A percentile compares a stretch with the other conserved stretches of the same genome.
Evolutionary conservation across 768 basidiomycete species (phyloP).

Genomic region (Asterophora lycoperdoides): DNA sequence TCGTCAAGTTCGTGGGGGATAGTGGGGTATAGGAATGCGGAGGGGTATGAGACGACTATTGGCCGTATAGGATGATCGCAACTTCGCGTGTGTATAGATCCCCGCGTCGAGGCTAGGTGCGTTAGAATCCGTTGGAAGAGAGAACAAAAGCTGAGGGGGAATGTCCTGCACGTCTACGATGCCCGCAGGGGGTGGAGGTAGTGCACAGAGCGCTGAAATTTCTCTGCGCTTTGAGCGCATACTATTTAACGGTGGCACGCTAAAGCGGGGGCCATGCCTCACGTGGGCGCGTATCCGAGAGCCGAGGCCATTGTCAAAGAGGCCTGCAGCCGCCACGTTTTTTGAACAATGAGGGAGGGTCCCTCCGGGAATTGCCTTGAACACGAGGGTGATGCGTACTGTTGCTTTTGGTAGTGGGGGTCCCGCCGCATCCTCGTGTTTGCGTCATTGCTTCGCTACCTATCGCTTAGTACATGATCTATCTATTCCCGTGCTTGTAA

Average conservation of each 20-base stretch:
- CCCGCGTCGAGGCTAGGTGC: neutral
- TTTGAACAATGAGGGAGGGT: conserved; percentile 1
- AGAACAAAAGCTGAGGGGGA: neutral
- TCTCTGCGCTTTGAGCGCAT: neutral
- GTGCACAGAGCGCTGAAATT: neutral
- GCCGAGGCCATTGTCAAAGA: conserved; percentile 8
- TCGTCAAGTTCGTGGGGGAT: neutral
- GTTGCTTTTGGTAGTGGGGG: too few relatives aligned
- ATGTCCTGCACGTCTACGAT: neutral
- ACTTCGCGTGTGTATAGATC: too few relatives aligned
- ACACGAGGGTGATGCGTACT: neutral
- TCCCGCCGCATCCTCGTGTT: too few relatives aligned
- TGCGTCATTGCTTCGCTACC: too few relatives aligned
- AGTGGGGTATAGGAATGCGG: neutral
- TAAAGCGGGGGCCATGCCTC: conserved; percentile 7
- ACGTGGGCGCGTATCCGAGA: conserved; percentile 2
- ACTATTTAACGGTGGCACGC: neutral
- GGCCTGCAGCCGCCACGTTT: neutral
- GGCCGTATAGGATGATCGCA: neutral
- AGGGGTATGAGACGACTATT: neutral
- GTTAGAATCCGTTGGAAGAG: neutral
- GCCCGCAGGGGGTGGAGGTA: neutral
- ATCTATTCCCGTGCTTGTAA: too few relatives aligned
- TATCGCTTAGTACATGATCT: too few relatives aligned
- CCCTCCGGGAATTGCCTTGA: conserved; percentile 9